Conservation (phyloP, 371 early-diverging fungal genomes). For the Mortierella sp. region DNA sequence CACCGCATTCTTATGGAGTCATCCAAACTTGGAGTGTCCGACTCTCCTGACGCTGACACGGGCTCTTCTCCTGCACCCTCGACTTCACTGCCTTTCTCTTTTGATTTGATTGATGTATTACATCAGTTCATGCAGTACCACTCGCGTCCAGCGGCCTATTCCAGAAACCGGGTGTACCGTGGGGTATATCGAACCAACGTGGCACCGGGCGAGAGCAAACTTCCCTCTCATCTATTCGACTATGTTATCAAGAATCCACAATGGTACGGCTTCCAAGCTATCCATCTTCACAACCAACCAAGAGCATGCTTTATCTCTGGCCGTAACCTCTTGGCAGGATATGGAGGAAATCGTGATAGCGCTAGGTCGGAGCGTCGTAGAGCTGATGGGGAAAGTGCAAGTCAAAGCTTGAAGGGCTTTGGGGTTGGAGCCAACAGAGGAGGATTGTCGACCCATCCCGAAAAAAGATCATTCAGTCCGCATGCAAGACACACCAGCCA, state of each 20-base stretch:
- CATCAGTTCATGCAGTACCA: slow-evolving; percentile 69
- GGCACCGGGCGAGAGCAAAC: slow-evolving; percentile 53
- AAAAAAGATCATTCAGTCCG: slow-evolving; percentile 18
- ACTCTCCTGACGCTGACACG: slow-evolving; percentile 6
- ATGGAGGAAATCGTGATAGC: slow-evolving; percentile 6
- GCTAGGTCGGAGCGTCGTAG: slow-evolving; percentile 7
- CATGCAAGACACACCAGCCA: slow-evolving; percentile 48
- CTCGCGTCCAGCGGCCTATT: slow-evolving; percentile 69
- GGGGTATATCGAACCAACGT: slow-evolving; percentile 64
- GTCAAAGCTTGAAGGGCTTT: slow-evolving; percentile 36
- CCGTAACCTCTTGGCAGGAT: slow-evolving; percentile 31
- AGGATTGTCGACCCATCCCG: slow-evolving; percentile 15
- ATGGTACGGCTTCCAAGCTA: slow-evolving; percentile 66
- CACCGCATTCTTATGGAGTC: slow-evolving; percentile 65
- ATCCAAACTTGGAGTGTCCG: slow-evolving; percentile 20
- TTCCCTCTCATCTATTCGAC: slow-evolving; percentile 62
- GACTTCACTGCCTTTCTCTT: slow-evolving; percentile 52
- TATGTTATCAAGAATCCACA: slow-evolving; percentile 75
- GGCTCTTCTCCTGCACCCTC: slow-evolving; percentile 15
- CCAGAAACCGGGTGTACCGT: slow-evolving; percentile 69
- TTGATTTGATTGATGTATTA: slow-evolving; percentile 73
- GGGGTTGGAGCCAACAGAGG: slow-evolving; percentile 30
- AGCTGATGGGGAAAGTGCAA: slow-evolving; percentile 1
- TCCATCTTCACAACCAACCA: slow-evolving; percentile 46
- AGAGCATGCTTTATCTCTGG: slow-evolving; percentile 54